Evolutionary conservation across 768 basidiomycete genomes (phyloP).

Genomic region (Galerina marginata): DNA sequence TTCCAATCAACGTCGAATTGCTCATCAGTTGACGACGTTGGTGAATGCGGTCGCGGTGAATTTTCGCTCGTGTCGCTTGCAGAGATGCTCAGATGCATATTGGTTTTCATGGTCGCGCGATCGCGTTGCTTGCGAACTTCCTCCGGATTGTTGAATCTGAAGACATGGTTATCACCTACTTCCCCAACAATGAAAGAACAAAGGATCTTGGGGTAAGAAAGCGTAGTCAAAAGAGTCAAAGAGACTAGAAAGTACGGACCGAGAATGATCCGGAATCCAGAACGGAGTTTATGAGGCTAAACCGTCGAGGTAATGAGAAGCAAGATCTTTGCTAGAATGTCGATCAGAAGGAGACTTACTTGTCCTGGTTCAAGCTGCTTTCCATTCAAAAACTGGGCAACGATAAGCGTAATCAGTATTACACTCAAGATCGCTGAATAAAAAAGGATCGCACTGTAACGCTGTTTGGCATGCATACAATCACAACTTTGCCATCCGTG

Average conservation of each 20-base stretch:
- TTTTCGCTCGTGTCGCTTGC: slow-evolving; percentile 64
- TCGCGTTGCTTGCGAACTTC: slow-evolving; percentile 92
- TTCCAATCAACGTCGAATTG: slow-evolving; percentile 90
- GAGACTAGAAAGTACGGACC: slow-evolving; percentile 58
- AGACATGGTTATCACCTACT: slow-evolving; percentile 93
- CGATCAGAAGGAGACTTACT: slow-evolving; percentile 47
- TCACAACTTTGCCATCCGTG: slow-evolving; percentile 79
- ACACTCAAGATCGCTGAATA: background rate
- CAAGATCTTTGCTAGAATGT: slow-evolving; percentile 6
- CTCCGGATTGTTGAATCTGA: slow-evolving; percentile 95
- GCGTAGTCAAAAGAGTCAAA: slow-evolving; percentile 18
- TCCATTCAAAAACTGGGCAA: slow-evolving; percentile 86
- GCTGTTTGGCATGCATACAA: slow-evolving; percentile 80
- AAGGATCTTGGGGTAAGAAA: background rate
- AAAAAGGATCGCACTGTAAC: slow-evolving; percentile 62
- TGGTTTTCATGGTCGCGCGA: slow-evolving; percentile 76
- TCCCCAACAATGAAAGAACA: slow-evolving; percentile 6
- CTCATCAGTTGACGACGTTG: slow-evolving; percentile 69
- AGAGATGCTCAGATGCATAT: slow-evolving; percentile 65
- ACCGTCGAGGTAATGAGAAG: slow-evolving; percentile 23
- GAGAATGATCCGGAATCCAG: slow-evolving; percentile 96
- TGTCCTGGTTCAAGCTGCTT: slow-evolving; percentile 81
- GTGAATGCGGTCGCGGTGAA: slow-evolving; percentile 80
- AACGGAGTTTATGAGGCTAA: slow-evolving; percentile 83
- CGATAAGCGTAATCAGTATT: slow-evolving; percentile 3